Percentiles rank a stretch among this genome's conserved stretches.
Conservation (phyloP, 495 filamentous ascomycete species). For the Astrocystis sublimbata region DNA sequence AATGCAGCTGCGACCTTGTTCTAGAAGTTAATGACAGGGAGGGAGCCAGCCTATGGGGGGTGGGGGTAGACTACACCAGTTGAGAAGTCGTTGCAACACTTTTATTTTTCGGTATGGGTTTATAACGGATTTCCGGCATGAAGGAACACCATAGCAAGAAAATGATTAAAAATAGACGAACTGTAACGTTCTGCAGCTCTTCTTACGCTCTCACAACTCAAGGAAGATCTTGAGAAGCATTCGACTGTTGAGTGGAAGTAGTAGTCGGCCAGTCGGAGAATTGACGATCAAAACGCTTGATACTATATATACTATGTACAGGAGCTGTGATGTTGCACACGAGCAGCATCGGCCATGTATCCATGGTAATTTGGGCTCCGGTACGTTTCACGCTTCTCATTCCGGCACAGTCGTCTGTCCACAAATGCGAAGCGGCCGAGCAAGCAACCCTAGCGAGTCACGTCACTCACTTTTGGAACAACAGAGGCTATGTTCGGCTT, state of each 20-base stretch:
- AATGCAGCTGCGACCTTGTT: neutral
- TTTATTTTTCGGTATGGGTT: constrained; percentile 12
- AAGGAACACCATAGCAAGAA: constrained; percentile 6
- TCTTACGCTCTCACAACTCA: neutral
- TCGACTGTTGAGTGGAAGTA: neutral
- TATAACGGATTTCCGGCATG: constrained; percentile 1
- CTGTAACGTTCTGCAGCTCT: constrained; percentile 5
- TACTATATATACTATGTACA: constrained; percentile 6
- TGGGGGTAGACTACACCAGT: constrained; percentile 4
- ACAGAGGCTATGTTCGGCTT: constrained; percentile 9
- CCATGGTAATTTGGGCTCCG: constrained; percentile 14
- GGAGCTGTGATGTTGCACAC: constrained; percentile 16
- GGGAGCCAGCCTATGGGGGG: constrained; percentile 6
- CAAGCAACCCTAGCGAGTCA: constrained; percentile 9
- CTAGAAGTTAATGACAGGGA: constrained; percentile 3
- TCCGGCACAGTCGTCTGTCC: constrained; percentile 12
- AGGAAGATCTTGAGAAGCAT: neutral
- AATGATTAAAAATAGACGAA: neutral
- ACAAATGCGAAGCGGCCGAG: constrained; percentile 10
- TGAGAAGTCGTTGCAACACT: constrained; percentile 3
- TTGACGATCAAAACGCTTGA: constrained; percentile 12
- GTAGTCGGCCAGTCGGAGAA: constrained; percentile 13
- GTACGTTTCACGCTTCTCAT: constrained; percentile 15
- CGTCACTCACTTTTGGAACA: constrained; percentile 5
- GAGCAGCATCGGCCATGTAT: constrained; percentile 5